Conservation (phyloP, 2,329 filamentous ascomycete genomes). For the Neodidymelliopsis sp. region DNA sequence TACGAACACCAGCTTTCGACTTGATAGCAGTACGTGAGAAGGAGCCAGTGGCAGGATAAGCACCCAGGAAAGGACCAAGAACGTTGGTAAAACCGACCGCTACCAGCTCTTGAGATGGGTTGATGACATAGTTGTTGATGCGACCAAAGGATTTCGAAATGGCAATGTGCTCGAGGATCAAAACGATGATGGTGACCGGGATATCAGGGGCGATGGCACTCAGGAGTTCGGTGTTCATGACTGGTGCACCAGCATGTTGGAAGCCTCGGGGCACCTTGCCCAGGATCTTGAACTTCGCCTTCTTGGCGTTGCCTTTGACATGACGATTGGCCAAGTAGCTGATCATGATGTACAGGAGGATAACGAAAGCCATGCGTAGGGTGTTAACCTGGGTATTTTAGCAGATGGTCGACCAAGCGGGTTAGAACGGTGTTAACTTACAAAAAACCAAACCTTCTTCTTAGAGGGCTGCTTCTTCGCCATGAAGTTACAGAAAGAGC, state of each 20-base stretch:
- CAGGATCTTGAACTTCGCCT: constrained; percentile 77
- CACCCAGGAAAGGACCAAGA: constrained; percentile 88
- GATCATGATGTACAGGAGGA: constrained; percentile 89
- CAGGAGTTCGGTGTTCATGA: constrained; percentile 71
- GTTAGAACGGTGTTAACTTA: constrained; percentile 5
- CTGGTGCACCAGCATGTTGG: constrained; percentile 77
- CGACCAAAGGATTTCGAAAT: constrained; percentile 97
- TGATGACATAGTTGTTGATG: constrained; percentile 96
- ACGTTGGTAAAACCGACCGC: constrained; percentile 92
- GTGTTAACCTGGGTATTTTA: constrained; percentile 65
- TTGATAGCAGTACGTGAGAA: constrained; percentile 98
- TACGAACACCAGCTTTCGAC: constrained; percentile 93
- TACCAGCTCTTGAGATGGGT: constrained; percentile 94
- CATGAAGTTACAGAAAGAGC: constrained; percentile 67
- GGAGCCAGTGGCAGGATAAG: constrained; percentile 90
- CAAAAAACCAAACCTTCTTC: constrained; percentile 87
- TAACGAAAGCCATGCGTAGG: constrained; percentile 88
- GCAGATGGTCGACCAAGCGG: neutral
- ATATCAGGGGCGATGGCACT: constrained; percentile 73
- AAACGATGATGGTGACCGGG: constrained; percentile 86
- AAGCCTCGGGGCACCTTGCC: constrained; percentile 85
- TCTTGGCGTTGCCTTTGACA: constrained; percentile 42
- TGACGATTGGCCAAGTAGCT: constrained; percentile 81
- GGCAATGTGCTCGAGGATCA: constrained; percentile 95
- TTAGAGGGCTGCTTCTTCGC: constrained; percentile 74